Evolutionary conservation across 2,329 filamentous ascomycete genomes (phyloP).

Genomic region (Fusarium penzigii): DNA sequence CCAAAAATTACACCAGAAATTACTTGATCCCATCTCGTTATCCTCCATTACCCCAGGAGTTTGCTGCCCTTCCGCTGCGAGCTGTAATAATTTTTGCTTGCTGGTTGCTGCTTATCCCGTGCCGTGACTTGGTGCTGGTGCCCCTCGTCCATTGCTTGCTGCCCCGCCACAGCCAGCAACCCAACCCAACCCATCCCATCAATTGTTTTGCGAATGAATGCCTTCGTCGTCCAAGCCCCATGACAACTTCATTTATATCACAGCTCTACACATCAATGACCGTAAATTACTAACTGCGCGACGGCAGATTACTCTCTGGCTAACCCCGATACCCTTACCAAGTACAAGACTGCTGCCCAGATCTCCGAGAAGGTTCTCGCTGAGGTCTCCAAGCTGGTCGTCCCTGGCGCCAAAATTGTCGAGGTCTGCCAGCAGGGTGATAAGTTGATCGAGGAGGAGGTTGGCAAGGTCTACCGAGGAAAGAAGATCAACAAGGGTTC

Average conservation of each 20-base stretch:
- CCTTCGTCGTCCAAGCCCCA: constrained; percentile 26
- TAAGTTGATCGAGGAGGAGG: constrained; percentile 89
- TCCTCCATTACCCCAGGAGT: not conserved
- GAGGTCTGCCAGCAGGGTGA: constrained; percentile 95
- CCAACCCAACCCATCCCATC: not conserved
- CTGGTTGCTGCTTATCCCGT: constrained; percentile 7
- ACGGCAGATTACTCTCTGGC: constrained; percentile 80
- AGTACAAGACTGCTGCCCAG: constrained; percentile 95
- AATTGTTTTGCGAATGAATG: constrained; percentile 20
- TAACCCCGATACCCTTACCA: constrained; percentile 94
- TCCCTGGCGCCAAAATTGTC: constrained; percentile 88
- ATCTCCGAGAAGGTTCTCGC: constrained; percentile 97
- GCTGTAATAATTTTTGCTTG: constrained; percentile 4
- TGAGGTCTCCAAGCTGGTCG: constrained; percentile 71
- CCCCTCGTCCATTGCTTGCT: constrained; percentile 24
- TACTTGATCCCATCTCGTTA: not conserved
- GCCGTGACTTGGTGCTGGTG: constrained; percentile 12
- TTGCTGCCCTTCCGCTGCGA: constrained; percentile 4
- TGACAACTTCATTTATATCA: constrained; percentile 8
- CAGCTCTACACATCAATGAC: constrained; percentile 3
- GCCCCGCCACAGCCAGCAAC: constrained; percentile 28
- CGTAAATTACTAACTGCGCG: constrained; percentile 8
- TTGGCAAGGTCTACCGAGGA: constrained; percentile 94
- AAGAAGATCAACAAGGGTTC: constrained; percentile 94
- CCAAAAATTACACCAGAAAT: not conserved